phyloP scores from a whole-genome alignment of 352 stramenopile genomes.

The Phytophthora constricta region DNA sequence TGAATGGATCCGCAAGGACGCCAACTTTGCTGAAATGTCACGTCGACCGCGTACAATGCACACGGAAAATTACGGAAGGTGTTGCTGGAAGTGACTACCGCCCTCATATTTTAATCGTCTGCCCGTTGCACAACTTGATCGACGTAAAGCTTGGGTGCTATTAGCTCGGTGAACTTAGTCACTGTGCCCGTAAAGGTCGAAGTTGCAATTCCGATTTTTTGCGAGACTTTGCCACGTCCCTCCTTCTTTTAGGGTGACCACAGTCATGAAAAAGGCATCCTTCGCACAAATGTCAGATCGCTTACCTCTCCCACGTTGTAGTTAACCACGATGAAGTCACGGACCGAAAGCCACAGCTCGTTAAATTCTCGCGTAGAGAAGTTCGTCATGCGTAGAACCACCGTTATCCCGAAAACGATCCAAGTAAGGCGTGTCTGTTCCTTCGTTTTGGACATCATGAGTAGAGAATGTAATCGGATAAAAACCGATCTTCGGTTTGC shows the following conservation, averaged over 20 bases:
- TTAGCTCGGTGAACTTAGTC: slow-evolving; percentile 6
- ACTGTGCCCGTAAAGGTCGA: not conserved
- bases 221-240: slow-evolving; percentile 10
- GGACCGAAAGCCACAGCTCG: too few relatives aligned
- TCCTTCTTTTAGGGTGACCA: slow-evolving; percentile 4
- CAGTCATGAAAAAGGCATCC: slow-evolving; percentile 15
- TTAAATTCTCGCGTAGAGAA: slow-evolving; percentile 5
- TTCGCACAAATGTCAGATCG: slow-evolving; percentile 2
- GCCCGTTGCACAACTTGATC: not conserved
- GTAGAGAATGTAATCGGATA: too few relatives aligned
- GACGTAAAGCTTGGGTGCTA: slow-evolving; percentile 5
- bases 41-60: too few relatives aligned
- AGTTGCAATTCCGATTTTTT: not conserved
- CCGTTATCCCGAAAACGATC: not conserved
- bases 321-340: not conserved
- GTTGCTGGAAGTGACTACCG: too few relatives aligned
- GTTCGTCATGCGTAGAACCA: slow-evolving; percentile 3
- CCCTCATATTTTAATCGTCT: not conserved
- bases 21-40: too few relatives aligned
- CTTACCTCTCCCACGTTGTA: slow-evolving; percentile 10
- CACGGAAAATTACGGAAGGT: too few relatives aligned
- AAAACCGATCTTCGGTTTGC: too few relatives aligned
- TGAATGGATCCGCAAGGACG: too few relatives aligned
- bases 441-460: too few relatives aligned
- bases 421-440: not conserved